Conservation (phyloP, 2,329 filamentous ascomycete species). For the Exophiala oligosperma region DNA sequence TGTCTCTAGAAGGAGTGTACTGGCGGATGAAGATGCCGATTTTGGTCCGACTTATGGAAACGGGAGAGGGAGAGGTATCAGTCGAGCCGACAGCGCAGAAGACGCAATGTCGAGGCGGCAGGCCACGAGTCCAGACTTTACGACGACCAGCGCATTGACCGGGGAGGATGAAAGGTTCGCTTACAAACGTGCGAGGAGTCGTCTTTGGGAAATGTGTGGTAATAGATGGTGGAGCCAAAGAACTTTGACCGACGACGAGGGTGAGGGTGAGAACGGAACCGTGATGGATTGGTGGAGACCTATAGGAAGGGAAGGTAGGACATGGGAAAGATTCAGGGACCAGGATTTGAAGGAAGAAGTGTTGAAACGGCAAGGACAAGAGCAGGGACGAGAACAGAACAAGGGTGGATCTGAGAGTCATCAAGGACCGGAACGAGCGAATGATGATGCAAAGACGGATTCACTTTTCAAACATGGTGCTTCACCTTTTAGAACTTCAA, state of each 20-base stretch:
- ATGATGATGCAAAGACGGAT: slow-evolving; percentile 16
- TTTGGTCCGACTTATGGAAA: slow-evolving; percentile 35
- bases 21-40: slow-evolving; percentile 36
- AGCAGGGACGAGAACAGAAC: neutral
- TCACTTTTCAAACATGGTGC: slow-evolving; percentile 44
- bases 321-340: slow-evolving; percentile 58
- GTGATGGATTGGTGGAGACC: slow-evolving; percentile 67
- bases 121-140: slow-evolving; percentile 58
- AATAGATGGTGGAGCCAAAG: slow-evolving; percentile 67
- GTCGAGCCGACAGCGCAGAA: slow-evolving; percentile 17
- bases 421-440: too few relatives aligned
- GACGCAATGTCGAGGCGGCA: slow-evolving; percentile 8
- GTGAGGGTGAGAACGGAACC: slow-evolving; percentile 34
- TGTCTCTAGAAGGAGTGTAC: slow-evolving; percentile 31
- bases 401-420: neutral
- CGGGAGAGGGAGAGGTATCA: slow-evolving; percentile 28
- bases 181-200: slow-evolving; percentile 72
- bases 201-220: slow-evolving; percentile 82
- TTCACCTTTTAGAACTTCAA: slow-evolving; percentile 47
- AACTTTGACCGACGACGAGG: too few relatives aligned
- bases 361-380: neutral
- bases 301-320: slow-evolving; percentile 60
- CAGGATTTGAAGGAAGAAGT: neutral
- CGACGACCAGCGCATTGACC: slow-evolving; percentile 66
- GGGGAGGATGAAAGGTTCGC: slow-evolving; percentile 82